Evolutionary conservation across 495 filamentous ascomycete genomes (phyloP).

Genomic region (Achaetomiella virescens): DNA sequence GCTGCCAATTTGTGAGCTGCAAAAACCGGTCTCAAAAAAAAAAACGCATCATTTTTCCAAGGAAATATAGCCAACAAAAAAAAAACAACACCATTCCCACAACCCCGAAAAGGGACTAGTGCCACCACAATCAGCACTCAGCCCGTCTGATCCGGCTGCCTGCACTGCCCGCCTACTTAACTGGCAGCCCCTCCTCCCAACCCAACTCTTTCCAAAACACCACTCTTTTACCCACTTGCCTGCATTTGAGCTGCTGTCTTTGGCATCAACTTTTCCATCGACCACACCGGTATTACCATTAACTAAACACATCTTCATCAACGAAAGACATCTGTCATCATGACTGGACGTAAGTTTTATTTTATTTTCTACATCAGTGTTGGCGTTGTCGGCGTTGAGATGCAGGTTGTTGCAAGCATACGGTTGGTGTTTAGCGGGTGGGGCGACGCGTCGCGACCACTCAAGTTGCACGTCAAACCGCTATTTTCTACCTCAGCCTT

Average conservation of each 20-base stretch:
- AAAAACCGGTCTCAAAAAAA: slow-evolving; percentile 10
- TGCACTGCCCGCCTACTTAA: slow-evolving; percentile 18
- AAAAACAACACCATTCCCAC: background rate
- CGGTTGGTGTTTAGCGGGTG: slow-evolving; percentile 7
- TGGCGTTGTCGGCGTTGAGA: slow-evolving; percentile 13
- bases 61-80: slow-evolving; percentile 9
- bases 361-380: slow-evolving; percentile 13
- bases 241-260: slow-evolving; percentile 21
- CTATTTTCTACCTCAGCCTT: too few species aligned
- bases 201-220: slow-evolving; percentile 10
- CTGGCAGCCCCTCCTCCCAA: background rate
- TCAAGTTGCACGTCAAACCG: too few species aligned
- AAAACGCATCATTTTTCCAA: slow-evolving; percentile 4
- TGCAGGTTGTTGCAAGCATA: slow-evolving; percentile 15
- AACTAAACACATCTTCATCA: slow-evolving; percentile 25
- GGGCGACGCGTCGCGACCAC: slow-evolving; percentile 23
- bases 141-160: slow-evolving; percentile 11
- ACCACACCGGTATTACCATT: slow-evolving; percentile 25
- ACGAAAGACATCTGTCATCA: slow-evolving; percentile 46
- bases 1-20: slow-evolving; percentile 12
- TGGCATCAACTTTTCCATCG: slow-evolving; percentile 22
- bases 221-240: slow-evolving; percentile 8
- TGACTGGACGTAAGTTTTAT: slow-evolving; percentile 90
- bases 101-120: slow-evolving; percentile 28
- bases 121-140: slow-evolving; percentile 18